Conservation (phyloP, 2,329 filamentous ascomycete genomes). For the Dothidotthia symphoricarpi region DNA sequence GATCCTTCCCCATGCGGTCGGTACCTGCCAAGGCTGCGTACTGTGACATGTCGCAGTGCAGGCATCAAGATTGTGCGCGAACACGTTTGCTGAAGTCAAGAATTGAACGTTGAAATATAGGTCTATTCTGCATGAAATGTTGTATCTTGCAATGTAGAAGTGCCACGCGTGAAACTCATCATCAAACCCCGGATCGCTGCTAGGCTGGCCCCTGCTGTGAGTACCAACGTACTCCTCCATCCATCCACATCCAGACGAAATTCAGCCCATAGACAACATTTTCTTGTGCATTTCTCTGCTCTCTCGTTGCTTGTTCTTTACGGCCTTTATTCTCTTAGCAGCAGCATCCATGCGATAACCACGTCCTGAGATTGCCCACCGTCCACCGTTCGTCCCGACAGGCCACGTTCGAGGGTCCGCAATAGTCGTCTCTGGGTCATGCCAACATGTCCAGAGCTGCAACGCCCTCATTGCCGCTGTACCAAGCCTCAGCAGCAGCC, state of each 20-base stretch:
- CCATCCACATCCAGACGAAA: slow-evolving; percentile 16
- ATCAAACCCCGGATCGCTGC: slow-evolving; percentile 12
- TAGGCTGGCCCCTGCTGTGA: slow-evolving; percentile 15
- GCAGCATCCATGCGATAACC: slow-evolving; percentile 27
- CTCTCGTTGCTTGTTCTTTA: slow-evolving; percentile 5
- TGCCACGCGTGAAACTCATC: slow-evolving; percentile 6
- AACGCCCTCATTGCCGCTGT: slow-evolving; percentile 58
- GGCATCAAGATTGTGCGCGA: not conserved
- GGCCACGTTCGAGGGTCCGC: slow-evolving; percentile 36
- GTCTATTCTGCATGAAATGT: not conserved
- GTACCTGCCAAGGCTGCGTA: slow-evolving; percentile 20
- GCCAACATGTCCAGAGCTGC: slow-evolving; percentile 63
- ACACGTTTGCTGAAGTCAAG: no score
- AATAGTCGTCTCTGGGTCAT: slow-evolving; percentile 43
- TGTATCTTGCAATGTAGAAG: not conserved
- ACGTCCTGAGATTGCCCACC: slow-evolving; percentile 1
- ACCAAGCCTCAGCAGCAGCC: slow-evolving; percentile 47
- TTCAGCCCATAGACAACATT: slow-evolving; percentile 11
- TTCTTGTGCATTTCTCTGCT: slow-evolving; percentile 4
- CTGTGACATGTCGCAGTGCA: slow-evolving; percentile 9
- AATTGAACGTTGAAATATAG: not conserved
- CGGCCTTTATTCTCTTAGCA: slow-evolving; percentile 2
- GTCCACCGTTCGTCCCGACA: slow-evolving; percentile 14
- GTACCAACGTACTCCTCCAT: slow-evolving; percentile 9
- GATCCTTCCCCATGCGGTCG: slow-evolving; percentile 5